Conservation (phyloP, 2,329 filamentous ascomycete genomes). For the Nemania serpens region DNA sequence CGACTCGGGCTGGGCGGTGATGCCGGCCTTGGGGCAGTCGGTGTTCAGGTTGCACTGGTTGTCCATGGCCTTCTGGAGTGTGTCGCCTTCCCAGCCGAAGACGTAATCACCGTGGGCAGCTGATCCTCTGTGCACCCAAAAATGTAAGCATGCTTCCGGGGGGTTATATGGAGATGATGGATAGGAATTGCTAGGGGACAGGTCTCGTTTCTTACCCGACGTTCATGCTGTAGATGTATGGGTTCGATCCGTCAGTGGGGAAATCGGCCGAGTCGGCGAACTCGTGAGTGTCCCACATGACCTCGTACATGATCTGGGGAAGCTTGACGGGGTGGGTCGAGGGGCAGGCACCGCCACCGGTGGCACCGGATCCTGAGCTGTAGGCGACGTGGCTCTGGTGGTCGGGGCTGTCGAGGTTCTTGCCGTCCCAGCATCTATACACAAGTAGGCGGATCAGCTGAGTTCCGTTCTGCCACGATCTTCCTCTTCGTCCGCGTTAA, state of each 20-base stretch:
- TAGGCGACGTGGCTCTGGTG: slow-evolving; percentile 55
- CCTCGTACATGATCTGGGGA: slow-evolving; percentile 55
- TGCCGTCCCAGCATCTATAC: slow-evolving; percentile 55
- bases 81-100: slow-evolving; percentile 56
- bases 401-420: slow-evolving; percentile 53
- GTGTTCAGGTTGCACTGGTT: slow-evolving; percentile 52
- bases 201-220: slow-evolving; percentile 40
- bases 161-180: no score
- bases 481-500: no score
- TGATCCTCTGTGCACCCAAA: slow-evolving; percentile 46
- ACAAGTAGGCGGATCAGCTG: slow-evolving; percentile 4
- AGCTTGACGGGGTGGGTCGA: slow-evolving; percentile 52
- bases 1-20: slow-evolving; percentile 51
- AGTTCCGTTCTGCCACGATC: no score
- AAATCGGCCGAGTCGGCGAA: slow-evolving; percentile 50
- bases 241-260: slow-evolving; percentile 49
- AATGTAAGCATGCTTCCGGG: neutral
- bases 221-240: slow-evolving; percentile 52
- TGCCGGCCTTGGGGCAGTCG: slow-evolving; percentile 49
- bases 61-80: slow-evolving; percentile 55
- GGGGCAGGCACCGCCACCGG: slow-evolving; percentile 53
- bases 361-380: slow-evolving; percentile 49
- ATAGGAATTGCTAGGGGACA: no score
- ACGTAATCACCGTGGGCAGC: slow-evolving; percentile 58
- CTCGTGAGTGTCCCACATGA: slow-evolving; percentile 51